Conservation (phyloP, 2,329 filamentous ascomycete species). For the Drechslerella coelobrocha region DNA sequence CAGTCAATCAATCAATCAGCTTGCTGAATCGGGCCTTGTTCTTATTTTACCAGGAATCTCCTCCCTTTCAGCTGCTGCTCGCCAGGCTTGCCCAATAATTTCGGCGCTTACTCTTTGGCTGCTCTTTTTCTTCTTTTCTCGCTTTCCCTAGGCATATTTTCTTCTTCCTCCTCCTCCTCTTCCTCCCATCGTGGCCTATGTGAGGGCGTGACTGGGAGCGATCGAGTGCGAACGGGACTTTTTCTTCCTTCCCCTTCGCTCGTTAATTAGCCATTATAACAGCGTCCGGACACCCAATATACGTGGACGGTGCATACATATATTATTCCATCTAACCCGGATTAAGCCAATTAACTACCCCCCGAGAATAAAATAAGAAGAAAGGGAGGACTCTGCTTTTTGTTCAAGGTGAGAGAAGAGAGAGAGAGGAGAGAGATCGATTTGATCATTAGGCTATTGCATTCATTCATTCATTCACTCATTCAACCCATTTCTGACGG, state of each 20-base stretch:
- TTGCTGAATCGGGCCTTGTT: slow-evolving; percentile 47
- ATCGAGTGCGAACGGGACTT: slow-evolving; percentile 41
- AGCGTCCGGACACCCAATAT: slow-evolving; percentile 16
- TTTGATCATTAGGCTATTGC: slow-evolving; percentile 3
- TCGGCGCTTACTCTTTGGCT: slow-evolving; percentile 42
- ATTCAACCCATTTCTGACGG: not conserved
- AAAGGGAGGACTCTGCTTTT: not conserved
- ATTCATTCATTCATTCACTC: slow-evolving; percentile 5
- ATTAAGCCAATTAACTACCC: slow-evolving; percentile 25
- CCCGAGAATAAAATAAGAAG: not conserved
- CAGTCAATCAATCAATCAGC: slow-evolving; percentile 47
- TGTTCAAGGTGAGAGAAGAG: not conserved
- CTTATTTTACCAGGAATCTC: slow-evolving; percentile 40
- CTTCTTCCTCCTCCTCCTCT: slow-evolving; percentile 6
- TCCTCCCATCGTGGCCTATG: slow-evolving; percentile 7
- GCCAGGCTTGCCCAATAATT: slow-evolving; percentile 28
- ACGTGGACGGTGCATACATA: not conserved
- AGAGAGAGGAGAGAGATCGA: not conserved
- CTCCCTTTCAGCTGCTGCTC: slow-evolving; percentile 49
- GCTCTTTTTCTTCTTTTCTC: slow-evolving; percentile 13
- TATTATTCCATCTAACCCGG: slow-evolving; percentile 49
- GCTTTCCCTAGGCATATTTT: slow-evolving; percentile 1
- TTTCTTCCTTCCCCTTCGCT: slow-evolving; percentile 36
- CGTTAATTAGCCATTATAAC: slow-evolving; percentile 28
- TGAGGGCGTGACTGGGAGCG: slow-evolving; percentile 5